A percentile compares a stretch with the other conserved stretches of the same genome.
phyloP scores from a whole-genome alignment of 108 stramenopile genomes.

The Nannochloropsis salina region DNA sequence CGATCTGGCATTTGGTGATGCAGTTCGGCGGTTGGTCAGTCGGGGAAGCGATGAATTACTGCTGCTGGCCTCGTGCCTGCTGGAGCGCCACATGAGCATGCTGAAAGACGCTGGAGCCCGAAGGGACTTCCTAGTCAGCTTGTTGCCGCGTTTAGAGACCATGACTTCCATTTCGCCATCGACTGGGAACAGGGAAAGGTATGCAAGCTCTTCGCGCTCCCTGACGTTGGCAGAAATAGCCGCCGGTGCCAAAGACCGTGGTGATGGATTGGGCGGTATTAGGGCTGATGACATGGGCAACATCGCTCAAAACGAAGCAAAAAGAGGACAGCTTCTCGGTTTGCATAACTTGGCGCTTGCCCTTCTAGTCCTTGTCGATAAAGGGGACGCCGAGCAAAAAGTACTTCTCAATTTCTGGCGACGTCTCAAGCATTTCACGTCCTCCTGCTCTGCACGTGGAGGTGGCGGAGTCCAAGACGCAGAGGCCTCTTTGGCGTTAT shows the following conservation, averaged over 20 bases:
- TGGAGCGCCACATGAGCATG: background rate
- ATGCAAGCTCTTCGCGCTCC: background rate
- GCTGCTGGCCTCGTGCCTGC: background rate
- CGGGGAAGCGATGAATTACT: background rate
- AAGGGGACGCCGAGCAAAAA: background rate
- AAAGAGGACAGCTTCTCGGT: background rate
- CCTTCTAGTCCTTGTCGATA: background rate
- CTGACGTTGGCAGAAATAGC: background rate
- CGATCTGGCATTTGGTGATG: background rate
- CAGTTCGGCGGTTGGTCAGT: background rate
- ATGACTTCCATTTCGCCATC: background rate
- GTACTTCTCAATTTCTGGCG: constrained; percentile 13
- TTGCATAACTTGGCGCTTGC: background rate
- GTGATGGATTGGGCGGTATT: background rate
- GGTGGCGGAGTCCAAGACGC: background rate
- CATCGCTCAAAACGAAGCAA: background rate
- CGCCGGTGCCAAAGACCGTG: background rate
- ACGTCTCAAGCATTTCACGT: background rate
- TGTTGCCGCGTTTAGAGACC: constrained; percentile 10
- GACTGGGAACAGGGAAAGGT: too few species aligned
- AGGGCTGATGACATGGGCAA: background rate
- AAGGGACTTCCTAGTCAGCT: background rate
- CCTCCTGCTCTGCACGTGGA: background rate
- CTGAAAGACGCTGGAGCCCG: background rate
- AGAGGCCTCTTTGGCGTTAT: background rate